Conservation (phyloP, 257 asterid species). For the Asclepias syriaca region DNA sequence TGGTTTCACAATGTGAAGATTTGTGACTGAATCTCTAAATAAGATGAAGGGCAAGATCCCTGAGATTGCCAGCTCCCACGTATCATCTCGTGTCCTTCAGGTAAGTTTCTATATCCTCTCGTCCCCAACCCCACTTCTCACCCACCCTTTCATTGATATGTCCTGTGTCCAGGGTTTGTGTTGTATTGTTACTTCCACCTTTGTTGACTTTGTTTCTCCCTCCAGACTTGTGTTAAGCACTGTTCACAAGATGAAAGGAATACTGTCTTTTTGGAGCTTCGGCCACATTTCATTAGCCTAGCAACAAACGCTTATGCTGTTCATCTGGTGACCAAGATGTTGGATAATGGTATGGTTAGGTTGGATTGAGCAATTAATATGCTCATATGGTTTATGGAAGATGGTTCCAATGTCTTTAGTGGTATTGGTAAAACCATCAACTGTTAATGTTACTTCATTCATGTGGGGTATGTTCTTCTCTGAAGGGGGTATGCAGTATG, state of each 20-base stretch:
- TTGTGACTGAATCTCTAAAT: conserved; percentile 69
- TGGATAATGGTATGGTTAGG: conserved; percentile 63
- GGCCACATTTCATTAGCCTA: conserved; percentile 63
- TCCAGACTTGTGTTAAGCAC: conserved; percentile 75
- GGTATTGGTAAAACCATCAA: neutral
- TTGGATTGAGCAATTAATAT: neutral
- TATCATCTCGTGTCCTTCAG: conserved; percentile 95
- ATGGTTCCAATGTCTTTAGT: neutral
- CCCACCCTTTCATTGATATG: neutral
- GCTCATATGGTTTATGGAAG: neutral
- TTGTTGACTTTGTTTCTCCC: conserved; percentile 9
- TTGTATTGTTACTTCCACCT: conserved; percentile 10
- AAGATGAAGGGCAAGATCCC: conserved; percentile 90
- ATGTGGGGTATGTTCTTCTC: neutral
- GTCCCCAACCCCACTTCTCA: neutral
- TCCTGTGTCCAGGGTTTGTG: conserved; percentile 14
- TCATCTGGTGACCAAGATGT: conserved; percentile 73
- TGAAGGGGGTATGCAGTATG: neutral
- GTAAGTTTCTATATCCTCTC: conserved; percentile 23
- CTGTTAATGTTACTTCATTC: neutral
- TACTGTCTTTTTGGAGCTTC: conserved; percentile 66
- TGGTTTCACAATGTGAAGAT: conserved; percentile 28
- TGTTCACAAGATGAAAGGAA: conserved; percentile 80
- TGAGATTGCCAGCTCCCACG: conserved; percentile 85
- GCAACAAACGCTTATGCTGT: conserved; percentile 76